Evolutionary conservation across 106 monocot species (phyloP).

Genomic region (Alisma plantagoaquatica): DNA sequence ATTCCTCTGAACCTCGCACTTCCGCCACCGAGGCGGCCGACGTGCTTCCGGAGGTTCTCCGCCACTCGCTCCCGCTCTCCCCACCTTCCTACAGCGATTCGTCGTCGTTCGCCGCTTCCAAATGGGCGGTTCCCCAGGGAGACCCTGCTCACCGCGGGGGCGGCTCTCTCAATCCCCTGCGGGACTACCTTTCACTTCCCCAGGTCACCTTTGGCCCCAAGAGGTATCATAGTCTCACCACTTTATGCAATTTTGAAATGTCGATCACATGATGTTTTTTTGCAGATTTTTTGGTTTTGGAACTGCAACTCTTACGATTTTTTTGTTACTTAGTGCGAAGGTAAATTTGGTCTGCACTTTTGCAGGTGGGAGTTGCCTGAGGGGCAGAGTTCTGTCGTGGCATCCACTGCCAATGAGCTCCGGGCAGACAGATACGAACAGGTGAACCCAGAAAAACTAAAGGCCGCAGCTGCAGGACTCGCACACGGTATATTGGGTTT

Average conservation of each 20-base stretch:
- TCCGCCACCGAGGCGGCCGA: conserved; percentile 25
- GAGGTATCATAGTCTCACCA: no score
- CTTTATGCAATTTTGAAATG: no score
- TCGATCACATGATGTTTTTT: no score
- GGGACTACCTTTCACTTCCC: conserved; percentile 61
- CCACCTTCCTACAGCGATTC: conserved; percentile 1
- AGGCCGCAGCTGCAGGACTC: conserved; percentile 30
- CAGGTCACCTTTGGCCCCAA: conserved; percentile 89
- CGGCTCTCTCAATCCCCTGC: conserved; percentile 49
- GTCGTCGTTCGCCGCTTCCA: conserved; percentile 36
- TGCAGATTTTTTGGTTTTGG: no score
- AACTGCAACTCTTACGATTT: no score
- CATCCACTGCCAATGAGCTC: conserved; percentile 66
- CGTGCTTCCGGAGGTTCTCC: conserved; percentile 92
- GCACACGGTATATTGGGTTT: conserved; percentile 44
- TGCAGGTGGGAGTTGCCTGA: conserved; percentile 57
- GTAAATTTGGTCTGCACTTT: no score
- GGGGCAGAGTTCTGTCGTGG: conserved; percentile 31
- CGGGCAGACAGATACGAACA: conserved; percentile 36
- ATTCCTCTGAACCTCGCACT: not conserved
- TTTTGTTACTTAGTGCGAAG: no score
- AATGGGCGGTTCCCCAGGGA: conserved; percentile 37
- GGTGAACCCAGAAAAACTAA: conserved; percentile 42
- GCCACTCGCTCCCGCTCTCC: conserved; percentile 74
- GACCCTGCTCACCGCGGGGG: conserved; percentile 13